A percentile compares a stretch with the other conserved stretches of the same genome.
Evolutionary conservation across 768 basidiomycete genomes (phyloP).

Genomic region (Clitopilus passeckerianus): DNA sequence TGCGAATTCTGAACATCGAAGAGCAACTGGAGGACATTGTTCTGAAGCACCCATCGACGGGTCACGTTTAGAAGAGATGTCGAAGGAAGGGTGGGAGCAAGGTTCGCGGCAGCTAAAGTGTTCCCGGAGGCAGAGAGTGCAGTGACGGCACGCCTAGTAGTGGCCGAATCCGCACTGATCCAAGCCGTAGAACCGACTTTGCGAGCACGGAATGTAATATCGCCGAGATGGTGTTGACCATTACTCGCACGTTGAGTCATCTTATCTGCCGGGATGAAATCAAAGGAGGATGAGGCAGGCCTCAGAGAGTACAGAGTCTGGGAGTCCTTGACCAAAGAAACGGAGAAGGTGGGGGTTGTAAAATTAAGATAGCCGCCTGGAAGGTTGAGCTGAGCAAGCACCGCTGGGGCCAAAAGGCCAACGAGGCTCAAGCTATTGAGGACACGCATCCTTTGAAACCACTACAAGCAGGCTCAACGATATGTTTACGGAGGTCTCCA

Average conservation of each 20-base stretch:
- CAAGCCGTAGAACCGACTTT: slow-evolving; percentile 38
- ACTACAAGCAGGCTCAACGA: background rate
- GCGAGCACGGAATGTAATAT: slow-evolving; percentile 49
- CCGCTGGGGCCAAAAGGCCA: slow-evolving; percentile 5
- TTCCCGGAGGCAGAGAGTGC: slow-evolving; percentile 32
- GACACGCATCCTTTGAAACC: background rate
- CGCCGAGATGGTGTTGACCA: slow-evolving; percentile 50
- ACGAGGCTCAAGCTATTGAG: slow-evolving; percentile 1
- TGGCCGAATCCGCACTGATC: slow-evolving; percentile 41
- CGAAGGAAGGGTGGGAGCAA: slow-evolving; percentile 42
- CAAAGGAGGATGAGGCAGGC: slow-evolving; percentile 32
- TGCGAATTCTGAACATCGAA: slow-evolving; percentile 49
- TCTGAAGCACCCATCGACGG: slow-evolving; percentile 43
- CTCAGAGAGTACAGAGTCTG: slow-evolving; percentile 51
- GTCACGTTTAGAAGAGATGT: slow-evolving; percentile 42
- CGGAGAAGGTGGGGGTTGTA: slow-evolving; percentile 36
- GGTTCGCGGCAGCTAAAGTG: slow-evolving; percentile 44
- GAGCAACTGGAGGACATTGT: slow-evolving; percentile 36
- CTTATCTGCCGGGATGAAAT: slow-evolving; percentile 48
- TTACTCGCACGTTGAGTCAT: slow-evolving; percentile 44
- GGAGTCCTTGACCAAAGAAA: slow-evolving; percentile 50
- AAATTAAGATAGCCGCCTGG: slow-evolving; percentile 42
- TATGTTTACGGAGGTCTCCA: background rate
- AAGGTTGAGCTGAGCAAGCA: slow-evolving; percentile 32
- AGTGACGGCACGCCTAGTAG: slow-evolving; percentile 33